These are phyloP conservation scores for Thecaphora thlaspeos DNA, from an alignment of 1,284 basidiomycete species.

Conservation along the genomic window DNA sequence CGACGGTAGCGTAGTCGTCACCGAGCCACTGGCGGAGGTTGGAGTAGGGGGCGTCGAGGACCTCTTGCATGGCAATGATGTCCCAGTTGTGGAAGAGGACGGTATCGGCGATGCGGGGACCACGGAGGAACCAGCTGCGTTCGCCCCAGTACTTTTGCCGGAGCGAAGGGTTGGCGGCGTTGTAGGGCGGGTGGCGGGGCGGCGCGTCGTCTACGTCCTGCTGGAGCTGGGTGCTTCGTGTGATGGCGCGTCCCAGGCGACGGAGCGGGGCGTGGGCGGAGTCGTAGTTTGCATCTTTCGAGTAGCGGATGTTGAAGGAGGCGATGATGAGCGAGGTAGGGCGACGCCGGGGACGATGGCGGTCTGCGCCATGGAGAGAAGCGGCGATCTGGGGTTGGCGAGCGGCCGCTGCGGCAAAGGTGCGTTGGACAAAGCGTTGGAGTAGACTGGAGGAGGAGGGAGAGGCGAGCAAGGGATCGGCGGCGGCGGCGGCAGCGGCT, in stretches of 20 bases:
- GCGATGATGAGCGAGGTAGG: conserved; percentile 15
- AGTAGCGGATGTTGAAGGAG: conserved; percentile 35
- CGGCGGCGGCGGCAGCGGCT: too few relatives aligned
- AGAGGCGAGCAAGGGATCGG: conserved; percentile 9
- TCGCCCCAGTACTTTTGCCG: conserved; percentile 28
- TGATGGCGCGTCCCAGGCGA: conserved; percentile 5
- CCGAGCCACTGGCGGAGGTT: conserved; percentile 19
- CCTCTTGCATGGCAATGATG: conserved; percentile 42
- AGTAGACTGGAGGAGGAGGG: conserved; percentile 7
- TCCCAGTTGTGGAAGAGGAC: conserved; percentile 37
- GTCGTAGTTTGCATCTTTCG: conserved; percentile 17
- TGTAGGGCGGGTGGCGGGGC: too few relatives aligned
- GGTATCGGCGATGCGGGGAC: conserved; percentile 28
- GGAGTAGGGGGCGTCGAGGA: conserved; percentile 26
- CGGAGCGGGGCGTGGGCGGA: conserved; percentile 6
- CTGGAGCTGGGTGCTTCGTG: neutral
- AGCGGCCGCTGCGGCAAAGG: conserved; percentile 4
- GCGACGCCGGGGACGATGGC: too few relatives aligned
- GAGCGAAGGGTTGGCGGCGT: conserved; percentile 9
- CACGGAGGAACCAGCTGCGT: conserved; percentile 22
- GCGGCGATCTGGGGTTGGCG: neutral
- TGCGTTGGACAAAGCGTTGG: neutral
- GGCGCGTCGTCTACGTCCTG: too few relatives aligned
- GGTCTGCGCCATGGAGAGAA: conserved; percentile 2
- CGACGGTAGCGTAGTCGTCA: conserved; percentile 28